These are phyloP conservation scores for Suhomyces panamericanus DNA, from an alignment of 1,139 yeast species.

Conservation along the genomic window DNA sequence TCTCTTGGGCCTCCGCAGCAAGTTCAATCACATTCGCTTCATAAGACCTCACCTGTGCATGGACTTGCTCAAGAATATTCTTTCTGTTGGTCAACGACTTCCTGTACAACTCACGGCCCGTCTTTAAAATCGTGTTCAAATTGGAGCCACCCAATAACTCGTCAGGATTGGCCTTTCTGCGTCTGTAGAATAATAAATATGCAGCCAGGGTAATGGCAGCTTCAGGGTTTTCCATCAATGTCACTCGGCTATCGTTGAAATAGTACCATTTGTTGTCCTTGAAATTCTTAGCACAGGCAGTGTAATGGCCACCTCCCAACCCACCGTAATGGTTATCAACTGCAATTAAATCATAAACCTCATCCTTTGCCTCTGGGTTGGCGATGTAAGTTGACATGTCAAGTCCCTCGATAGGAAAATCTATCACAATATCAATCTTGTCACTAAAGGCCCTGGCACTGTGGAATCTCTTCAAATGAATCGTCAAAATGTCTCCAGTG, in stretches of 20 bases:
- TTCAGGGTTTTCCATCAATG: slow-evolving; percentile 55
- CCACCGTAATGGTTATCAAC: slow-evolving; percentile 98
- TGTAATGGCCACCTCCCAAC: slow-evolving; percentile 96
- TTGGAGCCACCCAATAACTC: slow-evolving; percentile 39
- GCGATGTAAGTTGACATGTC: slow-evolving; percentile 64
- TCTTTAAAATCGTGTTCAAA: slow-evolving; percentile 19
- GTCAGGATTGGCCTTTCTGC: slow-evolving; percentile 36
- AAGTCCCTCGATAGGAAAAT: slow-evolving; percentile 83
- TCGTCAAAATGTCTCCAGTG: slow-evolving; percentile 84
- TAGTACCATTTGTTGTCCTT: slow-evolving; percentile 83
- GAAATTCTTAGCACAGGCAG: slow-evolving; percentile 83
- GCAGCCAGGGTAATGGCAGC: slow-evolving; percentile 80
- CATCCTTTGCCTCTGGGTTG: slow-evolving; percentile 29
- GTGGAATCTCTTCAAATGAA: slow-evolving; percentile 89
- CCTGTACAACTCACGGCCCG: slow-evolving; percentile 14
- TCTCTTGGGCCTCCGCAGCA: slow-evolving; percentile 9
- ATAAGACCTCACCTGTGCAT: slow-evolving; percentile 23
- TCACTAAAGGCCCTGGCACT: slow-evolving; percentile 84
- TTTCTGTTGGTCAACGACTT: slow-evolving; percentile 15
- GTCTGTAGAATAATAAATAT: slow-evolving; percentile 79
- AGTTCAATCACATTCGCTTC: slow-evolving; percentile 20
- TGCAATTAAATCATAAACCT: slow-evolving; percentile 79
- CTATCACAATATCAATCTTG: slow-evolving; percentile 80
- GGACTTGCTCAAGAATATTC: slow-evolving; percentile 21
- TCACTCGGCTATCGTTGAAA: slow-evolving; percentile 83